Conservation (phyloP, 2,329 filamentous ascomycete genomes). For the Aspergillus sp. region DNA sequence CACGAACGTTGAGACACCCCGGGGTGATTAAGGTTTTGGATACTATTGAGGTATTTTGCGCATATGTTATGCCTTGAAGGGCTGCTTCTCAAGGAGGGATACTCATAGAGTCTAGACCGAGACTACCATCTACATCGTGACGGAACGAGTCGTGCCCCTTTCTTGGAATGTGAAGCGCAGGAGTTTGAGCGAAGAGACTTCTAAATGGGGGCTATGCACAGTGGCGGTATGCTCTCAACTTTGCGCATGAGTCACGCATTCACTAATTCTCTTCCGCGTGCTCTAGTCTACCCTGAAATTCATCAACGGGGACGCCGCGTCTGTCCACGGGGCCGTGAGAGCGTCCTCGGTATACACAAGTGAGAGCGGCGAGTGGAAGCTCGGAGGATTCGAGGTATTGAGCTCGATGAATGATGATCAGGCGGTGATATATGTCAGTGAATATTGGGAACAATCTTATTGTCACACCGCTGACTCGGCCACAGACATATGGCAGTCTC, state of each 20-base stretch:
- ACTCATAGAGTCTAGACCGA: slow-evolving; percentile 66
- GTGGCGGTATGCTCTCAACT: slow-evolving; percentile 62
- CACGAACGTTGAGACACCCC: slow-evolving; percentile 88
- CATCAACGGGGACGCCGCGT: slow-evolving; percentile 89
- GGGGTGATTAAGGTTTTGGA: slow-evolving; percentile 93
- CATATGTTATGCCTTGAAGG: neutral
- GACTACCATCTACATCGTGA: slow-evolving; percentile 92
- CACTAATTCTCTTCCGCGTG: neutral
- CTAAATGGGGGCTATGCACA: slow-evolving; percentile 92
- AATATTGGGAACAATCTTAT: neutral
- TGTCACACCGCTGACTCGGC: slow-evolving; percentile 15
- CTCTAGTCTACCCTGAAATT: slow-evolving; percentile 84
- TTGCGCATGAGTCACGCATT: neutral
- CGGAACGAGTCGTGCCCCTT: slow-evolving; percentile 82
- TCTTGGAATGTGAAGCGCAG: slow-evolving; percentile 88
- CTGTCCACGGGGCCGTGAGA: slow-evolving; percentile 83
- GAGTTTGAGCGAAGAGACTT: slow-evolving; percentile 83
- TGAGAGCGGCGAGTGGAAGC: slow-evolving; percentile 96
- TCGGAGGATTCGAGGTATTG: slow-evolving; percentile 88
- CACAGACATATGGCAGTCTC: slow-evolving; percentile 77
- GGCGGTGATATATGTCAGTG: slow-evolving; percentile 76
- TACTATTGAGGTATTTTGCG: slow-evolving; percentile 77
- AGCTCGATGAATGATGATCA: slow-evolving; percentile 97
- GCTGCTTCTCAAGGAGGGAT: neutral
- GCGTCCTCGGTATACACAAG: slow-evolving; percentile 88